Conservation (phyloP, 306 rosid genomes). For the Glycyrrhiza uralensis region DNA sequence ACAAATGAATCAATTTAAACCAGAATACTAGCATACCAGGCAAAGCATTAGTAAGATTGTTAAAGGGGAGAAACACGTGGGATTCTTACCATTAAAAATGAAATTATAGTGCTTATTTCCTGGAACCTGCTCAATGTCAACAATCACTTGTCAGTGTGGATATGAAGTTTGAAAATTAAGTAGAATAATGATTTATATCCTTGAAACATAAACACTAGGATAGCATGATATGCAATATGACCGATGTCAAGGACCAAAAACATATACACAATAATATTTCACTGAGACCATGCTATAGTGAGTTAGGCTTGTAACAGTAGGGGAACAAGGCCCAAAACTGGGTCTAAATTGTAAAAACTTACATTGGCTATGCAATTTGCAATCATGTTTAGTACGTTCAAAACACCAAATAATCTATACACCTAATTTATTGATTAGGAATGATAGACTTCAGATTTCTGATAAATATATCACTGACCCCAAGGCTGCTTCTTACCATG, state of each 20-base stretch:
- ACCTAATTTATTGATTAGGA: slow-evolving; percentile 7
- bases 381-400: slow-evolving; percentile 1
- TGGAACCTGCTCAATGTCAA: not conserved
- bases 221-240: not conserved
- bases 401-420: slow-evolving; percentile 22
- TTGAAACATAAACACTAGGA: not conserved
- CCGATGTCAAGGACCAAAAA: not conserved
- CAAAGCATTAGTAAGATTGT: not conserved
- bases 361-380: slow-evolving; percentile 18
- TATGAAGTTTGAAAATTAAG: not conserved
- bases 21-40: slow-evolving; percentile 4
- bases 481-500: slow-evolving; percentile 58
- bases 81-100: slow-evolving; percentile 5
- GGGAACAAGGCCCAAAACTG: slow-evolving; percentile 6
- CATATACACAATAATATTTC: slow-evolving; percentile 27
- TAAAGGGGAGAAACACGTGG: not conserved
- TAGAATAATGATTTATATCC: slow-evolving; percentile 1
- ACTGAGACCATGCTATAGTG: slow-evolving; percentile 15
- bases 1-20: too few relatives aligned
- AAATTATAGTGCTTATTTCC: not conserved
- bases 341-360: slow-evolving; percentile 1
- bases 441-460: slow-evolving; percentile 13
- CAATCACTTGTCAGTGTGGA: slow-evolving; percentile 1
- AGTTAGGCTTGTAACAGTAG: not conserved
- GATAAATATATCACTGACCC: slow-evolving; percentile 40